Base-by-base conservation (phyloP, 2,329 filamentous ascomycete species). In the Fusarium ambrosium region DNA sequence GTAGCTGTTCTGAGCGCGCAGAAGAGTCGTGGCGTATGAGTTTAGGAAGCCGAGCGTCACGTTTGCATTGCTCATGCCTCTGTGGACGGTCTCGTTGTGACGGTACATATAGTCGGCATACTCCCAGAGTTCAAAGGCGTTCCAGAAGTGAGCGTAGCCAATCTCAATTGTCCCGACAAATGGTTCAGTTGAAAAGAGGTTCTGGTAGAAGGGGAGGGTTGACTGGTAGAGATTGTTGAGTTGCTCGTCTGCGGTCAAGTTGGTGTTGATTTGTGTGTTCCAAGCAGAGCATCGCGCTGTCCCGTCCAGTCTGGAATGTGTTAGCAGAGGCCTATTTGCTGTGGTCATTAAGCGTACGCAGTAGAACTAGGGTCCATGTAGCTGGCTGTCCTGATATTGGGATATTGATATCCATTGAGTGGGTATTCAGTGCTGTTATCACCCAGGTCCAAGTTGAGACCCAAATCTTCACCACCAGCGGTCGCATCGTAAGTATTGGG, bases 361-460 rank as follows among this genome's bases (percentile, higher is more conserved):
- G 87, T 81, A 14, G 85, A 87, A 20, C 83, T 81, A 13, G 81
- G 84, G 66, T 90, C 87, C 7, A 81, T 74, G 1, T 71, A 81
- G 1, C 87, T 84, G 9, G 91, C 81, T 0, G 89, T 88, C 53
- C 87, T 84, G 41, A 97, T 85, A 2, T 90, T 90, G 20, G 96
- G 92, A 74, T 97, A 91, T 80, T 97, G 95, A 80, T 95, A 97
- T 11, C 95, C 95, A 64, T 89, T 85, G 77, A 97, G 82, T 0
- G 95, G 95, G 45, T 90, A 89, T 29, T 91, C 84, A 7, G 93
- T 84, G 3, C 85, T 82, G 6, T 88, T 89, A 13, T 90, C 73
- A 24, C 69, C 64, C 3, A 66, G 43, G 6, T 64, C 64, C 37
- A 79, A 76, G 51, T 82, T 78, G 41, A 86, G 89, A 71, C 90